These are phyloP conservation scores for Cladosporium sp. DNA, from an alignment of 2,329 filamentous ascomycete species.

Conservation along the genomic window DNA sequence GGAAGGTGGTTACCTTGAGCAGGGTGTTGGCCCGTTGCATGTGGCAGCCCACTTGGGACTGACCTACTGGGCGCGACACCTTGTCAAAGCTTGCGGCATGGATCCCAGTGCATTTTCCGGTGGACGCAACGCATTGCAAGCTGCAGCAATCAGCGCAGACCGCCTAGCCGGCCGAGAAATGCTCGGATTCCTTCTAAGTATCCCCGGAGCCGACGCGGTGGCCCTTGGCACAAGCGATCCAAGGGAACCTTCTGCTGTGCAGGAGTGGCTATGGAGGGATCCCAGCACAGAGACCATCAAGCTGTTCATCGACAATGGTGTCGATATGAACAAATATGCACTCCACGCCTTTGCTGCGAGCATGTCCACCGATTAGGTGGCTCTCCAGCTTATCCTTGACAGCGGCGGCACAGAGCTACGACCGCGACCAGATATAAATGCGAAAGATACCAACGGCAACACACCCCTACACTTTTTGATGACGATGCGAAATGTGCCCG, in stretches of 20 bases:
- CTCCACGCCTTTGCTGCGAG: slow-evolving; percentile 22
- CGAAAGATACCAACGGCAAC: slow-evolving; percentile 18
- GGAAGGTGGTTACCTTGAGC: neutral
- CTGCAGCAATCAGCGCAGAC: slow-evolving; percentile 7
- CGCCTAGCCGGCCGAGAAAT: neutral
- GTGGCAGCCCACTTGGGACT: slow-evolving; percentile 24
- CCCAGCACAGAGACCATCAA: slow-evolving; percentile 13
- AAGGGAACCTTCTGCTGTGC: neutral
- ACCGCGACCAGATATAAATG: slow-evolving; percentile 24
- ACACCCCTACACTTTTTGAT: slow-evolving; percentile 25
- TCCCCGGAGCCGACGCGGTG: neutral
- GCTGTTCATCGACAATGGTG: slow-evolving; percentile 21
- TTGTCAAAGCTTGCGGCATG: slow-evolving; percentile 16
- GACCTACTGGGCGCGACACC: slow-evolving; percentile 25
- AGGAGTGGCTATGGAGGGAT: slow-evolving; percentile 11
- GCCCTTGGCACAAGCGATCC: neutral
- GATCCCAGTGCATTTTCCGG: neutral
- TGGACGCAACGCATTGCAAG: slow-evolving; percentile 9
- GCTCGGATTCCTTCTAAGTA: slow-evolving; percentile 20
- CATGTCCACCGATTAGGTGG: slow-evolving; percentile 15
- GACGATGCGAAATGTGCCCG: slow-evolving; percentile 20
- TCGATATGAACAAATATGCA: slow-evolving; percentile 6
- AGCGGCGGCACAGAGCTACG: neutral
- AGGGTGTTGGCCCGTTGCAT: slow-evolving; percentile 14
- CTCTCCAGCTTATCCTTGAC: slow-evolving; percentile 21